These are phyloP conservation scores for Cordyceps tenuipes DNA, from an alignment of 2,329 filamentous ascomycete genomes.

Conservation along the genomic window DNA sequence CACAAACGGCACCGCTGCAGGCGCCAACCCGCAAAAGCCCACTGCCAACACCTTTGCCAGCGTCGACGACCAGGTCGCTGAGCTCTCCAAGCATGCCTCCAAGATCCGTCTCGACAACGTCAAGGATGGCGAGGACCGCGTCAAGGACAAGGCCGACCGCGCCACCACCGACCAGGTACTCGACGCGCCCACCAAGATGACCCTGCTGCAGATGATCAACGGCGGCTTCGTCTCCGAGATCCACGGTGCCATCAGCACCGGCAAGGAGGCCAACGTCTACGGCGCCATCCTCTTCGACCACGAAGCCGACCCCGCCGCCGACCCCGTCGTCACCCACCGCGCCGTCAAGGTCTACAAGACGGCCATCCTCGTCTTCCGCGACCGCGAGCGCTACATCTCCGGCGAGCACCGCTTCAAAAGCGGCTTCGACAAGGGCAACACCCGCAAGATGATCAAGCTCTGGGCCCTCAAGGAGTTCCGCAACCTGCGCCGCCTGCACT, in stretches of 20 bases:
- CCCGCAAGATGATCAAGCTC: constrained; percentile 92
- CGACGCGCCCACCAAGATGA: constrained; percentile 90
- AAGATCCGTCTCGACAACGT: constrained; percentile 74
- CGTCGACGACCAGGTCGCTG: constrained; percentile 80
- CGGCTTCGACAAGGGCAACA: constrained; percentile 90
- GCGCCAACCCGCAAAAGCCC: constrained; percentile 64
- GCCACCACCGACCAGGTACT: constrained; percentile 93
- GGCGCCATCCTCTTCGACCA: constrained; percentile 65
- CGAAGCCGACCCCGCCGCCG: constrained; percentile 35
- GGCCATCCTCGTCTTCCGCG: constrained; percentile 94
- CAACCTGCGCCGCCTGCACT: constrained; percentile 77
- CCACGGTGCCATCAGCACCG: constrained; percentile 90
- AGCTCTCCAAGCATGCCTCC: constrained; percentile 73
- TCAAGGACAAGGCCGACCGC: constrained; percentile 84
- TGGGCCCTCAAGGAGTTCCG: constrained; percentile 99
- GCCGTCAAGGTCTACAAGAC: constrained; percentile 99
- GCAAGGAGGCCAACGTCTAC: constrained; percentile 98
- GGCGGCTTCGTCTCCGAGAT: constrained; percentile 81
- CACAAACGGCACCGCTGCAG: constrained; percentile 21
- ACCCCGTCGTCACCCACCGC: constrained; percentile 51
- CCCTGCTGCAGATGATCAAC: constrained; percentile 93
- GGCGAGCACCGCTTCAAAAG: constrained; percentile 88
- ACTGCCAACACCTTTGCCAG: constrained; percentile 69
- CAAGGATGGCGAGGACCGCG: constrained; percentile 43
- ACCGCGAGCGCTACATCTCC: constrained; percentile 89